Evolutionary conservation across 441 rosid genomes (phyloP), one percentile per base, ranked within the genome.

Genomic region (Corymbia citriodora): DNA sequence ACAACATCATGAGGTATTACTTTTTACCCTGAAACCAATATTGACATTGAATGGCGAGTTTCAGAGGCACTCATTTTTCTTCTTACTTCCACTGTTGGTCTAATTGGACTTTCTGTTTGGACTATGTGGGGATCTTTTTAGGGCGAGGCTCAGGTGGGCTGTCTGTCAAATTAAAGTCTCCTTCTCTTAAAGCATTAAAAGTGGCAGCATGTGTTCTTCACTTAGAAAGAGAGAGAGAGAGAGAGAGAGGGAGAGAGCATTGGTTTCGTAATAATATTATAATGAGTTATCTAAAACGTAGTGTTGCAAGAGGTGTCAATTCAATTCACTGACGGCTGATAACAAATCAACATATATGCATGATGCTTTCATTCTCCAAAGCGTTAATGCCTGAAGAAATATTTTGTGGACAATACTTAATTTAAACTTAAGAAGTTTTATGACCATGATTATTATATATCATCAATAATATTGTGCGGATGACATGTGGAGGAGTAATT

Each of bases 81-180:
- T 94, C 91, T 92, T 45, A 83, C 90, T 87, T 90, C 31, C 49
- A 59, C 89, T 90, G 90, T 92, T 91, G 31, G 52, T 54, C 55
- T 87, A 88, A 89, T 94, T 94, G 96, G 92, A 79, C 94, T 90
- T 70, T 94, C 91, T 90, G 68, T 65, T 93, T 94, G 97, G 95
- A 95, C 91, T 91, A 92, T 91, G 27, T 87, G 94, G 87, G 89
- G 90, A 92, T 92, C 92, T 91, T 92, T 92, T 91, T 89, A 87
- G 87, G 86, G 92, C 89, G 83, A 88, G 88, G 31, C 33, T 79
- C 87, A 89, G 92, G 92, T 91, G 55, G 92, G 89, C 86, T 49
- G 90, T 89, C 90, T 93, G 90, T 87, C 85, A 45, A 23, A 79
- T 79, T 79, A 45, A 40, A 79, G 91, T 88, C 92, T 88, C 88